Conservation (phyloP, 192 early-diverging fungal genomes). For the Gigaspora rosea region DNA sequence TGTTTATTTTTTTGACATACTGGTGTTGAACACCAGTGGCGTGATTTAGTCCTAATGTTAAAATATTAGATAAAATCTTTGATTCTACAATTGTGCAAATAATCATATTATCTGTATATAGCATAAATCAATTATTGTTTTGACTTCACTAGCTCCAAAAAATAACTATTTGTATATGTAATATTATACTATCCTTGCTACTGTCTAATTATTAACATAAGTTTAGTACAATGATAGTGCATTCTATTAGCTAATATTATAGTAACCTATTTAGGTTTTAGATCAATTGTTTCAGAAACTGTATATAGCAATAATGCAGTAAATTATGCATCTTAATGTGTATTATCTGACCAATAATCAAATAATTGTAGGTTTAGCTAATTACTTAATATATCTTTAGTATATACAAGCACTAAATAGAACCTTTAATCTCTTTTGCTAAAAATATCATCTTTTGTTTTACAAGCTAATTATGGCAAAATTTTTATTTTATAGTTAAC, state of each 20-base stretch:
- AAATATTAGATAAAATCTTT: no score
- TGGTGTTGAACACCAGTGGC: no score
- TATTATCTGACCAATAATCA: constrained; percentile 2
- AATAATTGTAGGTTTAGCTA: background rate
- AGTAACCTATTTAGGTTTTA: background rate
- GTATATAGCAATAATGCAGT: background rate
- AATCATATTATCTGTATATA: no score
- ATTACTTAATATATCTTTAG: background rate
- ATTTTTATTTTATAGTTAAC: constrained; percentile 9
- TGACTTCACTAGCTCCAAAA: background rate
- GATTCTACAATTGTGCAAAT: no score
- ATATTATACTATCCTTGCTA: background rate
- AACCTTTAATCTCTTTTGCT: background rate
- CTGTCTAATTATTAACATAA: background rate
- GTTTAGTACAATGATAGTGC: background rate
- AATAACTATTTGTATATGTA: background rate
- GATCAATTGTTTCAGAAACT: background rate
- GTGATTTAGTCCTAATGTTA: no score
- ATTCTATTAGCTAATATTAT: background rate
- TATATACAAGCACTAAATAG: background rate
- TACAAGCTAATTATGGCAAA: background rate
- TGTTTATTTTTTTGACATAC: no score
- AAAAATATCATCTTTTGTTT: background rate
- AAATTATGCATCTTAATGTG: background rate
- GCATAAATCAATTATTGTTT: background rate